Evolutionary conservation across 2,329 filamentous ascomycete genomes (phyloP).

Genomic region (Mycosphaerelloides madeirae): DNA sequence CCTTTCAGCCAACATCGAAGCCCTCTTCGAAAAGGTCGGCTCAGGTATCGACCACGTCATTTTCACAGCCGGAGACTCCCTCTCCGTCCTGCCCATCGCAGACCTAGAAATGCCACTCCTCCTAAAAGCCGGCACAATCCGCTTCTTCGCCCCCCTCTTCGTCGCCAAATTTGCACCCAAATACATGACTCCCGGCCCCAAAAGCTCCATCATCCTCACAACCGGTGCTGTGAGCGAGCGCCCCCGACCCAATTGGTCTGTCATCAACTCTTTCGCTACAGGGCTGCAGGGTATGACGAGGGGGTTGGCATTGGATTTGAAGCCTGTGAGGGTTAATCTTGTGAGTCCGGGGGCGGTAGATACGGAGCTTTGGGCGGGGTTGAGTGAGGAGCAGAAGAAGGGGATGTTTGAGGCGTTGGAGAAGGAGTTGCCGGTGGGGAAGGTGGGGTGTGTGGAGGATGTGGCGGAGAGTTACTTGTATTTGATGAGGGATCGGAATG

Average conservation of each 20-base stretch:
- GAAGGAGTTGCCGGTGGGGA: constrained; percentile 31
- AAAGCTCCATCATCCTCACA: constrained; percentile 54
- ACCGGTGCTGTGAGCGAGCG: constrained; percentile 50
- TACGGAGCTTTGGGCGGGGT: constrained; percentile 40
- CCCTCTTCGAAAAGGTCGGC: constrained; percentile 39
- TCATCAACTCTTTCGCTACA: constrained; percentile 46
- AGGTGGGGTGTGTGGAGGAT: constrained; percentile 39
- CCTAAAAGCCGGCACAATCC: constrained; percentile 44
- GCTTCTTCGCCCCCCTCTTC: constrained; percentile 49
- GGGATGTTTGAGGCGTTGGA: constrained; percentile 23
- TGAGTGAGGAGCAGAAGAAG: constrained; percentile 26
- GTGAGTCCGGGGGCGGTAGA: constrained; percentile 53
- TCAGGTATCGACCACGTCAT: constrained; percentile 52
- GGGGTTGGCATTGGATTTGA: constrained; percentile 58
- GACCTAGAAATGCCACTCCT: constrained; percentile 40
- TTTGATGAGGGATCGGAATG: constrained; percentile 44
- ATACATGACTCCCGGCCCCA: constrained; percentile 41
- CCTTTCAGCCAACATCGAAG: constrained; percentile 46
- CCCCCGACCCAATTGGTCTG: constrained; percentile 50
- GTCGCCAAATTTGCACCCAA: constrained; percentile 47
- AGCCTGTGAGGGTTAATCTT: constrained; percentile 59
- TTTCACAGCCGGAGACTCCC: constrained; percentile 51
- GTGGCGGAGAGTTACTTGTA: constrained; percentile 47
- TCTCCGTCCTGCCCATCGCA: constrained; percentile 38
- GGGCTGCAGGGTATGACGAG: constrained; percentile 52